These are phyloP conservation scores for Kalmanozyma brasiliensis DNA, from an alignment of 1,284 basidiomycete species.

Conservation along the genomic window DNA sequence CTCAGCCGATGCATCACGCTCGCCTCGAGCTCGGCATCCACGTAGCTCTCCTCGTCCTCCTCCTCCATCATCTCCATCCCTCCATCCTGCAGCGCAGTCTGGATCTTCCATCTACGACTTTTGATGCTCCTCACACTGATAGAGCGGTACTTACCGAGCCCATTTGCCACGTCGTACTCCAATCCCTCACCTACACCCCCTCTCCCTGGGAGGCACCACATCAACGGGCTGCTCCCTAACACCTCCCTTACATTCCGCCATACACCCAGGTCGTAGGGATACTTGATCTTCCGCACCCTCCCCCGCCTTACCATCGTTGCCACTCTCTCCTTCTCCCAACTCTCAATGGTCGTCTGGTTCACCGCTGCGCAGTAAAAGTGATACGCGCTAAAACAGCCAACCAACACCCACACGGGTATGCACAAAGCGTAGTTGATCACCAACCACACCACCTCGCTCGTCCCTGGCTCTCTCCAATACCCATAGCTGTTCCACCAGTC, in stretches of 20 bases:
- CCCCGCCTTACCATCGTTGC: slow-evolving; percentile 85
- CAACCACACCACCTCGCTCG: slow-evolving; percentile 80
- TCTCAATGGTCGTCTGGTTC: slow-evolving; percentile 95
- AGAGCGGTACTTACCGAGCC: slow-evolving; percentile 16
- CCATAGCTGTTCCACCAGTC: slow-evolving; percentile 54
- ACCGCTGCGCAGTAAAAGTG: slow-evolving; percentile 83
- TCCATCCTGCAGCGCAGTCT: slow-evolving; percentile 12
- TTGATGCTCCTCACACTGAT: not conserved
- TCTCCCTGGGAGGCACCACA: slow-evolving; percentile 83
- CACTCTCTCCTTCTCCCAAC: slow-evolving; percentile 96
- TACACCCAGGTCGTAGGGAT: slow-evolving; percentile 86
- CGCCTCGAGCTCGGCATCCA: slow-evolving; percentile 31
- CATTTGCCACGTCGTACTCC: slow-evolving; percentile 70
- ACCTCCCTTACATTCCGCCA: slow-evolving; percentile 79
- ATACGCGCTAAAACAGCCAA: slow-evolving; percentile 81
- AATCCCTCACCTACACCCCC: slow-evolving; percentile 76
- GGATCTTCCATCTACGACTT: slow-evolving; percentile 9
- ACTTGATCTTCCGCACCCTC: slow-evolving; percentile 83
- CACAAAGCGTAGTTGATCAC: slow-evolving; percentile 88
- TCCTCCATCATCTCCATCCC: not conserved
- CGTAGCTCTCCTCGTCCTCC: slow-evolving; percentile 8
- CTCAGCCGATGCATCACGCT: slow-evolving; percentile 37
- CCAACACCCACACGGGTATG: slow-evolving; percentile 83
- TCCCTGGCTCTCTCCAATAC: slow-evolving; percentile 77
- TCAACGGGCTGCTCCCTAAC: slow-evolving; percentile 77